Evolutionary conservation across 2,329 filamentous ascomycete species (phyloP).

Genomic region (Ascochyta viciae-villosae): DNA sequence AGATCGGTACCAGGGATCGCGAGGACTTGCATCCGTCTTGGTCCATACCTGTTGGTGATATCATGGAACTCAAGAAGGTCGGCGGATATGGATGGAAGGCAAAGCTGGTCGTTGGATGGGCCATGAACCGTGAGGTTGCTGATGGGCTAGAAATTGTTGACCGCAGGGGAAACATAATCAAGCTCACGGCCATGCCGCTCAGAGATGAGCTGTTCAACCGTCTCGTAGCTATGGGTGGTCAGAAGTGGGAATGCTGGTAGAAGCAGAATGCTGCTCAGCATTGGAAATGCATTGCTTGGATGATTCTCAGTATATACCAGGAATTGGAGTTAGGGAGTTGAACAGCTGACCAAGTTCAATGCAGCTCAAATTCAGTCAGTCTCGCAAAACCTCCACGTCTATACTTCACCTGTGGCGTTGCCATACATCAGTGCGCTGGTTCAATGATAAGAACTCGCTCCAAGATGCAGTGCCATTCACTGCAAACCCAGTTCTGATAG

Average conservation of each 20-base stretch:
- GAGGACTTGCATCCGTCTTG: constrained; percentile 67
- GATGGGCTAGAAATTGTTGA: constrained; percentile 75
- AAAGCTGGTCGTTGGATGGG: constrained; percentile 82
- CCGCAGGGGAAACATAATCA: constrained; percentile 62
- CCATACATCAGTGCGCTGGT: too few relatives aligned
- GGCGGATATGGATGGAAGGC: constrained; percentile 86
- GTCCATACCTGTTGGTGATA: constrained; percentile 73
- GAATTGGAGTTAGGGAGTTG: background rate
- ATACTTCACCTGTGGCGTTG: too few relatives aligned
- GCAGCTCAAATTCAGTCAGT: too few relatives aligned
- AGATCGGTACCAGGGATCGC: constrained; percentile 55
- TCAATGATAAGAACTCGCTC: too few relatives aligned
- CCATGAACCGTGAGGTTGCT: constrained; percentile 73
- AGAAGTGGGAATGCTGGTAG: constrained; percentile 84
- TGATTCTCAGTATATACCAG: background rate
- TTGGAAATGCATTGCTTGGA: background rate
- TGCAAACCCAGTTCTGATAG: too few relatives aligned
- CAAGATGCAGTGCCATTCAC: too few relatives aligned
- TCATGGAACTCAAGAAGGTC: constrained; percentile 77
- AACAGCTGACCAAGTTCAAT: background rate
- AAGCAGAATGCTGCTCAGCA: background rate
- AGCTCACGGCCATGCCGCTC: constrained; percentile 74
- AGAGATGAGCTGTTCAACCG: constrained; percentile 84
- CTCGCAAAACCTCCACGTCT: too few relatives aligned
- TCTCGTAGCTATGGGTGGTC: constrained; percentile 74